phyloP scores from a whole-genome alignment of 495 filamentous ascomycete species.

The Tuber brumale region DNA sequence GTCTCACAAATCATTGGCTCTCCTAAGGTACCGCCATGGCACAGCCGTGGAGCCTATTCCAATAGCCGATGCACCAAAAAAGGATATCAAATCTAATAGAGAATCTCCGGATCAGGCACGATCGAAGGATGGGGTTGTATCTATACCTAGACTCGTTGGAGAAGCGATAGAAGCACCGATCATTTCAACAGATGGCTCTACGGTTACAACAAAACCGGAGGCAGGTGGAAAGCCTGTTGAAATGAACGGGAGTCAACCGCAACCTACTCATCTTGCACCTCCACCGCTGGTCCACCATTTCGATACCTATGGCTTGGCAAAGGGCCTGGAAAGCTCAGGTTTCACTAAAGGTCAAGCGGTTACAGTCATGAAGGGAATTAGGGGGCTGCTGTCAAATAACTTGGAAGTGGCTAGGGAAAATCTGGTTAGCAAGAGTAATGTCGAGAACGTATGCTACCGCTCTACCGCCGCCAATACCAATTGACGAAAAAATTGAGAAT shows the following conservation, averaged over 20 bases:
- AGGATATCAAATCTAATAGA: constrained; percentile 1
- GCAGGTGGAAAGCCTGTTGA: constrained; percentile 30
- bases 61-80: constrained; percentile 6
- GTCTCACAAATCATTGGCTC: constrained; percentile 2
- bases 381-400: constrained; percentile 66
- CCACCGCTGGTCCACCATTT: constrained; percentile 70
- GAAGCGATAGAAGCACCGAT: constrained; percentile 32
- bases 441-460: constrained; percentile 56
- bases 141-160: constrained; percentile 24
- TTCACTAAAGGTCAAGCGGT: constrained; percentile 65
- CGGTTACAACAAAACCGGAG: constrained; percentile 25
- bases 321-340: constrained; percentile 60
- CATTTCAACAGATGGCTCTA: constrained; percentile 14
- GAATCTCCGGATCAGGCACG: neutral
- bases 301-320: constrained; percentile 82
- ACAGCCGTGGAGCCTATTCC: constrained; percentile 57
- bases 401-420: constrained; percentile 68
- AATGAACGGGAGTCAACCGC: constrained; percentile 10
- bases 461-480: neutral
- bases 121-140: neutral
- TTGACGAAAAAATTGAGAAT: neutral
- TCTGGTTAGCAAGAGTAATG: constrained; percentile 69
- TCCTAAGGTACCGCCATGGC: constrained; percentile 50
- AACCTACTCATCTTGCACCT: constrained; percentile 54
- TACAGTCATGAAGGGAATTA: constrained; percentile 81